A percentile compares a stretch with the other conserved stretches of the same genome.
These are phyloP conservation scores for Clitoria ternatea DNA, from an alignment of 306 rosid genomes.

Conservation along the genomic window DNA sequence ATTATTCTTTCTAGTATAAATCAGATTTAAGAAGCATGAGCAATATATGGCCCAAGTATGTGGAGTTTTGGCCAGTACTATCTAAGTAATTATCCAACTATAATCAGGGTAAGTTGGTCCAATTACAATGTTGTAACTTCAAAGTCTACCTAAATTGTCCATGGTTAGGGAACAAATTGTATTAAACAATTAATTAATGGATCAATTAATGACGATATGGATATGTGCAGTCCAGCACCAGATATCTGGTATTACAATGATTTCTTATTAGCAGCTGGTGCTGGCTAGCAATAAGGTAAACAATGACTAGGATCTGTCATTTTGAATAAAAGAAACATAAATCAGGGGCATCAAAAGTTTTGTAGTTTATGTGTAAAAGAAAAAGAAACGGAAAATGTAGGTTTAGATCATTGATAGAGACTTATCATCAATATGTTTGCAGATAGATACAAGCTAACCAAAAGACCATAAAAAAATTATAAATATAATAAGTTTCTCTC, in stretches of 20 bases:
- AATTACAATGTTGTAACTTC: not conserved
- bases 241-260: not conserved
- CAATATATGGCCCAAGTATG: not conserved
- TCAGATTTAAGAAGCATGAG: not conserved
- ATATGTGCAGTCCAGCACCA: not conserved
- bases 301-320: not conserved
- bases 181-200: not conserved
- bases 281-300: not conserved
- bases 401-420: constrained; percentile 8
- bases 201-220: not conserved
- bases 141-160: not conserved
- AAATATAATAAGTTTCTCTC: not conserved
- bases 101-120: not conserved
- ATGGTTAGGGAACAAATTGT: constrained; percentile 1
- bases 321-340: not conserved
- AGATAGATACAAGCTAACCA: not conserved
- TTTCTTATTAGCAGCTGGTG: not conserved
- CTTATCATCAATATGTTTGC: constrained; percentile 5
- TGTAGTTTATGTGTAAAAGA: not conserved
- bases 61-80: not conserved
- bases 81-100: not conserved
- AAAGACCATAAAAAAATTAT: not conserved
- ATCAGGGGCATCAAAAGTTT: not conserved
- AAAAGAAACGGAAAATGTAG: not conserved
- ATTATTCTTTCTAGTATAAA: not conserved